A percentile compares a stretch with the other conserved stretches of the same genome.
Conservation (phyloP, 2,329 filamentous ascomycete genomes). For the Cladosporium sp. region DNA sequence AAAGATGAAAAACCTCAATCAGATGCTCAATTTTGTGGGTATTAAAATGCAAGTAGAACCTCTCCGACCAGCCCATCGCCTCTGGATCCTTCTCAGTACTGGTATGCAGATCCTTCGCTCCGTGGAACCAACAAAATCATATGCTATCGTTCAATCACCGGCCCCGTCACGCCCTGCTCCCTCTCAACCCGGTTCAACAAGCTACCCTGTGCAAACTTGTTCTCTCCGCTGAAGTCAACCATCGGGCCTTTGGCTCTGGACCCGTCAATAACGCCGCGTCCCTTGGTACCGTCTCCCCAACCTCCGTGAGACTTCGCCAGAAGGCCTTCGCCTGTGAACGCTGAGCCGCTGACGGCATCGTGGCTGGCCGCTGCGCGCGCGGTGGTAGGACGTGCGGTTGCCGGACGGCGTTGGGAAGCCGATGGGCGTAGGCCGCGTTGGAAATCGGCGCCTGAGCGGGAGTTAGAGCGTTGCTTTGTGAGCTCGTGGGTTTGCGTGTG, state of each 20-base stretch:
- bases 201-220: constrained; percentile 49
- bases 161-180: constrained; percentile 34
- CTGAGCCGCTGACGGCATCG: constrained; percentile 25
- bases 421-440: constrained; percentile 10
- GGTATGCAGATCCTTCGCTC: not conserved
- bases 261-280: constrained; percentile 48
- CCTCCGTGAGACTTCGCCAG: constrained; percentile 43
- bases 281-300: constrained; percentile 40
- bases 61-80: not conserved
- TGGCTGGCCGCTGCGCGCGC: constrained; percentile 10
- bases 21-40: not conserved
- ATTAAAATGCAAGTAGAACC: not conserved
- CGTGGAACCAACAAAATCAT: not conserved
- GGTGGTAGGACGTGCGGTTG: constrained; percentile 5
- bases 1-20: not conserved
- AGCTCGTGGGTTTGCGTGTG: not conserved
- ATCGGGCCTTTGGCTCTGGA: constrained; percentile 47
- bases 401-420: constrained; percentile 10
- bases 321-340: constrained; percentile 49
- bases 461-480: constrained; percentile 10
- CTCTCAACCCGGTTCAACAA: constrained; percentile 47
- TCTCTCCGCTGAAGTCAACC: constrained; percentile 45
- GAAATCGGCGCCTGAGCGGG: constrained; percentile 13
- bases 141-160: constrained; percentile 41
- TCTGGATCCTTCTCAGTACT: not conserved